Evolutionary conservation across 306 rosid genomes (phyloP).

Genomic region (Canavalia gladiata): DNA sequence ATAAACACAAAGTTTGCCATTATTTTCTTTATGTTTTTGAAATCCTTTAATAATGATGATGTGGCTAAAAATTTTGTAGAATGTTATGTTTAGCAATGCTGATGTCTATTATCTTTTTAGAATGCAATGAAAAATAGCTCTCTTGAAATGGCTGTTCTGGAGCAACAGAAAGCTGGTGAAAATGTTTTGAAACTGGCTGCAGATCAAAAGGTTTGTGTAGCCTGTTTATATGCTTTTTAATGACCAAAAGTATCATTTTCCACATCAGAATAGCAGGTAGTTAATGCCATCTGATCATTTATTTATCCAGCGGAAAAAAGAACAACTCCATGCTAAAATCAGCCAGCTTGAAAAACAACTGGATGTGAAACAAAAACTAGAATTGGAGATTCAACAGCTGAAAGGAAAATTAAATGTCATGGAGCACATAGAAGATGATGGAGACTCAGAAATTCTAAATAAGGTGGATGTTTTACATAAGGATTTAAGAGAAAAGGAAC

Average conservation of each 20-base stretch:
- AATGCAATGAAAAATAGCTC: slow-evolving; percentile 71
- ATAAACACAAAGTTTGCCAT: slow-evolving; percentile 23
- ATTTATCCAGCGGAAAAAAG: slow-evolving; percentile 86
- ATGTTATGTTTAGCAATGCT: slow-evolving; percentile 43
- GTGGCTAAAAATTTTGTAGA: slow-evolving; percentile 40
- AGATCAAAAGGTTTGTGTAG: slow-evolving; percentile 89
- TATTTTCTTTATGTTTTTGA: slow-evolving; percentile 30
- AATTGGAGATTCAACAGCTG: slow-evolving; percentile 88
- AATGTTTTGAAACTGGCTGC: slow-evolving; percentile 86
- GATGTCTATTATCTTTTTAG: slow-evolving; percentile 57
- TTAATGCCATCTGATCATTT: slow-evolving; percentile 47
- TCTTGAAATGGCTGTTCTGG: slow-evolving; percentile 86
- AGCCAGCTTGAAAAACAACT: slow-evolving; percentile 78
- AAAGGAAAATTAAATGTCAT: slow-evolving; percentile 83
- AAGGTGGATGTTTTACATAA: slow-evolving; percentile 71
- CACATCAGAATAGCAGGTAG: slow-evolving; percentile 42
- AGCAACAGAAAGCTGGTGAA: slow-evolving; percentile 81
- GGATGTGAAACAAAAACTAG: slow-evolving; percentile 86
- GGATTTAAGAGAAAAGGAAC: slow-evolving; percentile 86
- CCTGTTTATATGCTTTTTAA: slow-evolving; percentile 39
- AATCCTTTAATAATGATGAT: slow-evolving; percentile 3
- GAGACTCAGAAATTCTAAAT: slow-evolving; percentile 79
- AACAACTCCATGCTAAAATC: slow-evolving; percentile 81
- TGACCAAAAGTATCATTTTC: slow-evolving; percentile 43
- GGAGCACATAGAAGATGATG: slow-evolving; percentile 84